Evolutionary conservation across 2,329 filamentous ascomycete genomes (phyloP).

Genomic region (Botrytis elliptica): DNA sequence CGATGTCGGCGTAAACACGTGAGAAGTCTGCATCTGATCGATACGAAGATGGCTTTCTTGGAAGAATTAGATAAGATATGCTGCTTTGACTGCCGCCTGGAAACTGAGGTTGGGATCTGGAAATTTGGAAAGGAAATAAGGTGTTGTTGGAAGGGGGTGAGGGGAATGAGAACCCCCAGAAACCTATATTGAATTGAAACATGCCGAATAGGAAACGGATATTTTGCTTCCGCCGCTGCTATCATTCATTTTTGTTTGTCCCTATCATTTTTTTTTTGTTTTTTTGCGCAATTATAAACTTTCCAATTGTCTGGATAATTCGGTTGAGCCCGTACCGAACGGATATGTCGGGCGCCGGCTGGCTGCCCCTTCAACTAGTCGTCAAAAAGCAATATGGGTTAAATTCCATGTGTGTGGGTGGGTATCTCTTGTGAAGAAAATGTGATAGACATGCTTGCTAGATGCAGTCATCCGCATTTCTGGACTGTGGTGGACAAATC

Average conservation of each 20-base stretch:
- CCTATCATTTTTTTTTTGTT: not conserved
- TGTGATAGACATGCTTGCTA: constrained; percentile 22
- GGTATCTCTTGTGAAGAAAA: constrained; percentile 19
- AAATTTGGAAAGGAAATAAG: not conserved
- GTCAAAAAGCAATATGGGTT: constrained; percentile 1
- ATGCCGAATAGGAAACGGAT: not conserved
- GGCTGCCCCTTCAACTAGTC: constrained; percentile 8
- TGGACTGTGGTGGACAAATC: constrained; percentile 17
- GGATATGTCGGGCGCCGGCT: constrained; percentile 15
- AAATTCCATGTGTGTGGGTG: constrained; percentile 14
- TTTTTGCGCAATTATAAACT: not conserved
- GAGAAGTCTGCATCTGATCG: not conserved
- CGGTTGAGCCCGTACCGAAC: constrained; percentile 20
- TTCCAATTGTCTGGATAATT: constrained; percentile 1
- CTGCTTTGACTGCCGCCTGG: constrained; percentile 11
- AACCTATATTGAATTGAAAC: constrained; percentile 6
- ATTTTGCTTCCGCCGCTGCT: not conserved
- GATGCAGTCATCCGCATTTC: constrained; percentile 22
- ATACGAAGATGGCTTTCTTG: constrained; percentile 16
- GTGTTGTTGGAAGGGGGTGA: not conserved
- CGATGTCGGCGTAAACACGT: not conserved
- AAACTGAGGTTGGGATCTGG: not conserved
- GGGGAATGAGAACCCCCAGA: not conserved
- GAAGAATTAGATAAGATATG: not conserved
- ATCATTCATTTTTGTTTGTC: not conserved